These are phyloP conservation scores for Penicillium sp. DNA, from an alignment of 2,329 filamentous ascomycete genomes.

Conservation along the genomic window DNA sequence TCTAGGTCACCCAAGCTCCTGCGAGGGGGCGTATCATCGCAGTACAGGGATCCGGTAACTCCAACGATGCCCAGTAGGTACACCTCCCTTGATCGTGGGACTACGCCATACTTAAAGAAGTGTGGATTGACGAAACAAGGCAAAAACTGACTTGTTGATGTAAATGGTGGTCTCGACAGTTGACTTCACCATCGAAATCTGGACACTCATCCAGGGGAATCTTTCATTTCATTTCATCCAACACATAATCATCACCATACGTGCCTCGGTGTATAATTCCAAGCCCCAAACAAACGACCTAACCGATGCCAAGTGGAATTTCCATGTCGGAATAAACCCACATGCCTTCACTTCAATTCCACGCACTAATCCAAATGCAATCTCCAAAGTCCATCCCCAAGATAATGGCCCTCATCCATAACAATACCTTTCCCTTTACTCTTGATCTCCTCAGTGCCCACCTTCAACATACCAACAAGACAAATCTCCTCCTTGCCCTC, in stretches of 20 bases:
- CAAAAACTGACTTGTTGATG: not conserved
- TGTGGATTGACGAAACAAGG: too few species aligned
- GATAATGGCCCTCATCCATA: constrained; percentile 87
- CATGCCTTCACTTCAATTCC: too few species aligned
- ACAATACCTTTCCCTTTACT: constrained; percentile 90
- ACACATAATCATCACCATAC: constrained; percentile 6
- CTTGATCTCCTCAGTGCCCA: constrained; percentile 87
- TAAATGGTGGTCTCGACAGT: not conserved
- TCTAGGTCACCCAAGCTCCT: too few species aligned
- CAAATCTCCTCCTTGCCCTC: constrained; percentile 93
- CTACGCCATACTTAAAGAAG: too few species aligned
- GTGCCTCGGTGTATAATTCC: constrained; percentile 1
- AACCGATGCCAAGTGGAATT: not conserved
- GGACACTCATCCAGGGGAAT: not conserved
- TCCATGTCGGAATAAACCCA: not conserved
- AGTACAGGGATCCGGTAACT: too few species aligned
- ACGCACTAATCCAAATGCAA: constrained; percentile 53
- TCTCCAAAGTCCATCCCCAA: constrained; percentile 92
- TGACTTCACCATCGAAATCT: not conserved
- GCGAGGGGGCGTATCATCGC: too few species aligned
- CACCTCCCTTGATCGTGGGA: too few species aligned
- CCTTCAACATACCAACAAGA: constrained; percentile 77
- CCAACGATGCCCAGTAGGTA: too few species aligned
- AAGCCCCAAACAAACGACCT: not conserved
- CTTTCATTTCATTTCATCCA: constrained; percentile 10